Conservation (phyloP, 2,329 filamentous ascomycete species). For the Ophiostoma triangulosporum region DNA sequence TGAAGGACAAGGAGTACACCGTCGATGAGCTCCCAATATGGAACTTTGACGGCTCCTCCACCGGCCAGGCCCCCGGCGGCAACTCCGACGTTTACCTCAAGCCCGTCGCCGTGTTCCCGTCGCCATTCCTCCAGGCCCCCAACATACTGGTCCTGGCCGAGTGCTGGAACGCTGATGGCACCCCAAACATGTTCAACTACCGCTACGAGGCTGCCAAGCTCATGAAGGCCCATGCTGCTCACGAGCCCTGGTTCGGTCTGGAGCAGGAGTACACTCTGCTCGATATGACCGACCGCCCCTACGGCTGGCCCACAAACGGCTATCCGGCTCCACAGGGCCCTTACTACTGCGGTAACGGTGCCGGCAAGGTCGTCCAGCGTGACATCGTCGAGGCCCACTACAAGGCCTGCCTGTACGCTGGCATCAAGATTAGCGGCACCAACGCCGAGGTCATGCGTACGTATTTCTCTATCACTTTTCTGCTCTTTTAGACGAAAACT, state of each 20-base stretch:
- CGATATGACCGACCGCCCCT: conserved; percentile 73
- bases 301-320: conserved; percentile 78
- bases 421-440: conserved; percentile 90
- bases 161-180: conserved; percentile 88
- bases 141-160: conserved; percentile 92
- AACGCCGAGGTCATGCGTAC: conserved; percentile 87
- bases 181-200: conserved; percentile 97
- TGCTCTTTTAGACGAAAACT: no score
- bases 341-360: conserved; percentile 97
- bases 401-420: conserved; percentile 63
- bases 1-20: conserved; percentile 15
- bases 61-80: conserved; percentile 60
- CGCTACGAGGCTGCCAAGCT: conserved; percentile 81
- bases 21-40: conserved; percentile 54
- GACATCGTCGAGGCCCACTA: conserved; percentile 88
- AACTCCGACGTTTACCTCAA: conserved; percentile 55
- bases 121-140: conserved; percentile 57
- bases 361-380: conserved; percentile 93
- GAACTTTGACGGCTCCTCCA: conserved; percentile 70
- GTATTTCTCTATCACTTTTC: neutral
- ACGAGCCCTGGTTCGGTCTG: conserved; percentile 93
- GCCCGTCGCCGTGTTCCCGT: conserved; percentile 50
- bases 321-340: conserved; percentile 88
- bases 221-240: conserved; percentile 72
- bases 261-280: conserved; percentile 97